Evolutionary conservation across 108 stramenopile species (phyloP).

Genomic region (Licmophora abbreviata): DNA sequence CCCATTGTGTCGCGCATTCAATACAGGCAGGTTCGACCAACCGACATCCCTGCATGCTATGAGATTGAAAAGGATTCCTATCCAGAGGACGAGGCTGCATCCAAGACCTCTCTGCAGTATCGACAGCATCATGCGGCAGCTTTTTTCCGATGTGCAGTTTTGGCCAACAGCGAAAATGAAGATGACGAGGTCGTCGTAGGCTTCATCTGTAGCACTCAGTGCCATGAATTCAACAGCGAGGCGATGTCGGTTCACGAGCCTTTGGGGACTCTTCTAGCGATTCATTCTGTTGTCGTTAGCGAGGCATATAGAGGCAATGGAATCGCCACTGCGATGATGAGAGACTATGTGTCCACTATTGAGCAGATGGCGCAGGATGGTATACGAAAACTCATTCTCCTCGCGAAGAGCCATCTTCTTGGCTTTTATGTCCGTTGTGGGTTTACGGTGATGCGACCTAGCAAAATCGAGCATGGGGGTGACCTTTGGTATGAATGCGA

Average conservation of each 20-base stretch:
- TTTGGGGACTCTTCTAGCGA: slow-evolving; percentile 61
- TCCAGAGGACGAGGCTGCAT: slow-evolving; percentile 77
- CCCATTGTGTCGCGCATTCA: slow-evolving; percentile 22
- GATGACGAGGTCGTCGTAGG: slow-evolving; percentile 38
- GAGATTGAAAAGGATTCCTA: slow-evolving; percentile 56
- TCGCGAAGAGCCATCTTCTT: slow-evolving; percentile 66
- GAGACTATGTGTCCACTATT: slow-evolving; percentile 46
- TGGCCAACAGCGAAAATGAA: slow-evolving; percentile 2
- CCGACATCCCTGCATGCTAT: slow-evolving; percentile 58
- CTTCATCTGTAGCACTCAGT: slow-evolving; percentile 79
- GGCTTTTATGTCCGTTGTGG: slow-evolving; percentile 73
- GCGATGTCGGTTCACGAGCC: slow-evolving; percentile 70
- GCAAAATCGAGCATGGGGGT: slow-evolving; percentile 47
- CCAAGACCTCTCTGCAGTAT: slow-evolving; percentile 70
- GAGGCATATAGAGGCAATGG: slow-evolving; percentile 51
- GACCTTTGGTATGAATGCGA: slow-evolving; percentile 75
- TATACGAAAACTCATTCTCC: slow-evolving; percentile 45
- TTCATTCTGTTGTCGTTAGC: slow-evolving; percentile 79
- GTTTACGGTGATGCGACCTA: slow-evolving; percentile 56
- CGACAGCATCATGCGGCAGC: slow-evolving; percentile 82
- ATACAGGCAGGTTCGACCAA: slow-evolving; percentile 53
- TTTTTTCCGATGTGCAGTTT: slow-evolving; percentile 73
- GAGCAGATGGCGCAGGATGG: slow-evolving; percentile 21
- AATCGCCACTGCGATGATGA: slow-evolving; percentile 49
- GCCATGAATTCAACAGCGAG: slow-evolving; percentile 44